Evolutionary conservation across 768 basidiomycete genomes (phyloP).

Genomic region (Gloeostereum incarnatum): DNA sequence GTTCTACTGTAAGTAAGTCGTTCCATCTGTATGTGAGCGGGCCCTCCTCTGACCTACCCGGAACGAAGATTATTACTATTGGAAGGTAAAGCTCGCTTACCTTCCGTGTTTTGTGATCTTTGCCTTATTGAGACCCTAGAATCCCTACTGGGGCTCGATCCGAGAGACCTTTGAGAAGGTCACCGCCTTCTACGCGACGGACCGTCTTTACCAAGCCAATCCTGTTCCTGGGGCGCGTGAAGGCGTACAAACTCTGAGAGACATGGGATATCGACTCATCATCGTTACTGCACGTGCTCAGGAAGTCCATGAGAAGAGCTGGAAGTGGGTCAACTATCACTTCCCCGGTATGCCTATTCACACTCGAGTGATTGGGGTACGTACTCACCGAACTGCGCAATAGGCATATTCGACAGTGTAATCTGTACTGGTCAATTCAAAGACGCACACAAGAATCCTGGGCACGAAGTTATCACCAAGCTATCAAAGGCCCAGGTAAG

Average conservation of each 20-base stretch:
- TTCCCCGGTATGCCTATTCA: slow-evolving; percentile 39
- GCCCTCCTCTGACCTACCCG: background rate
- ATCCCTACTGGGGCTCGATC: slow-evolving; percentile 54
- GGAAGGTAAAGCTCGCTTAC: slow-evolving; percentile 39
- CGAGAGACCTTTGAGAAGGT: slow-evolving; percentile 52
- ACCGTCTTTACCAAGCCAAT: slow-evolving; percentile 32
- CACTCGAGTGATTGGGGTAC: background rate
- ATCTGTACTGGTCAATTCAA: slow-evolving; percentile 73
- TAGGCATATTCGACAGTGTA: slow-evolving; percentile 46
- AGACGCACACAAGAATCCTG: slow-evolving; percentile 26
- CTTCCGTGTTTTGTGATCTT: no score
- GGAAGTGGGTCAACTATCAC: slow-evolving; percentile 57
- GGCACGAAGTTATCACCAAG: slow-evolving; percentile 39
- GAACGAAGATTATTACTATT: slow-evolving; percentile 58
- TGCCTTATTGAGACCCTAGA: slow-evolving; percentile 18
- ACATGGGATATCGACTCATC: slow-evolving; percentile 59
- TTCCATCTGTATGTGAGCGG: background rate
- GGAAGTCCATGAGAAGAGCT: slow-evolving; percentile 45
- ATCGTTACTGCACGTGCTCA: slow-evolving; percentile 69
- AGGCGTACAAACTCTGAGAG: slow-evolving; percentile 42
- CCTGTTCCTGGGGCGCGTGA: slow-evolving; percentile 58
- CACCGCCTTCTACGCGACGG: slow-evolving; percentile 44
- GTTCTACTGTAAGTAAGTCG: slow-evolving; percentile 46
- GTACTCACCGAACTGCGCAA: background rate
- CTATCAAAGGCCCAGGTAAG: slow-evolving; percentile 63